These are phyloP conservation scores for Lipomyces yamanashiensis DNA, from an alignment of 805 yeast genomes.

Conservation along the genomic window DNA sequence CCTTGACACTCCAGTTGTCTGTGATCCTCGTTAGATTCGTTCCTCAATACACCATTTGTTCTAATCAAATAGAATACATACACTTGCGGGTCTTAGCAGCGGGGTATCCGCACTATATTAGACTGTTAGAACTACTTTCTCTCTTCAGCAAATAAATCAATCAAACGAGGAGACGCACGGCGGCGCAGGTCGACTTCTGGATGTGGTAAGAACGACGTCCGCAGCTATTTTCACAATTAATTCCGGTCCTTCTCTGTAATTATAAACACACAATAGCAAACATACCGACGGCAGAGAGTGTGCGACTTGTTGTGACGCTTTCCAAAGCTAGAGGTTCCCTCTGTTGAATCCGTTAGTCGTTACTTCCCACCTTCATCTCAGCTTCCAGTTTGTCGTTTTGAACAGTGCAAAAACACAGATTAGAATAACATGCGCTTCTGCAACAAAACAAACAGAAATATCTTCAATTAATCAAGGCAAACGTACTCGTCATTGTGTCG, in stretches of 20 bases:
- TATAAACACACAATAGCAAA: not conserved
- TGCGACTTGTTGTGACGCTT: slow-evolving; percentile 99
- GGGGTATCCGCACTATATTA: slow-evolving; percentile 89
- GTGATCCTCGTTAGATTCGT: not conserved
- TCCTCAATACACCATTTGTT: not conserved
- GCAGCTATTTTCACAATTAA: slow-evolving; percentile 63
- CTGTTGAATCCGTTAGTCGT: slow-evolving; percentile 46
- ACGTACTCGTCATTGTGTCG: slow-evolving; percentile 29
- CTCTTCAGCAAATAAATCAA: not conserved
- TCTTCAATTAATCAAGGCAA: not conserved
- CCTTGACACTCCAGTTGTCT: slow-evolving; percentile 98
- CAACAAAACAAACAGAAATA: not conserved
- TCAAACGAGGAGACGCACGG: slow-evolving; percentile 43
- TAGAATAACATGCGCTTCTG: not conserved
- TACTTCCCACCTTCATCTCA: not conserved
- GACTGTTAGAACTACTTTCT: not conserved
- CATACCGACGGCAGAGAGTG: slow-evolving; percentile 80
- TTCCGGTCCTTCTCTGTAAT: not conserved
- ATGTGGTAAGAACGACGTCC: slow-evolving; percentile 98
- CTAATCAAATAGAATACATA: slow-evolving; percentile 46
- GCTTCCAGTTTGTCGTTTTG: no score
- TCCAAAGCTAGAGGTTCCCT: slow-evolving; percentile 99
- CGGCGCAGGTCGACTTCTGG: slow-evolving; percentile 98
- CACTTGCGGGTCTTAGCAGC: slow-evolving; percentile 89
- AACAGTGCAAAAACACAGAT: not conserved